These are phyloP conservation scores for Metarhizium sp. DNA, from an alignment of 2,329 filamentous ascomycete genomes.

Conservation along the genomic window DNA sequence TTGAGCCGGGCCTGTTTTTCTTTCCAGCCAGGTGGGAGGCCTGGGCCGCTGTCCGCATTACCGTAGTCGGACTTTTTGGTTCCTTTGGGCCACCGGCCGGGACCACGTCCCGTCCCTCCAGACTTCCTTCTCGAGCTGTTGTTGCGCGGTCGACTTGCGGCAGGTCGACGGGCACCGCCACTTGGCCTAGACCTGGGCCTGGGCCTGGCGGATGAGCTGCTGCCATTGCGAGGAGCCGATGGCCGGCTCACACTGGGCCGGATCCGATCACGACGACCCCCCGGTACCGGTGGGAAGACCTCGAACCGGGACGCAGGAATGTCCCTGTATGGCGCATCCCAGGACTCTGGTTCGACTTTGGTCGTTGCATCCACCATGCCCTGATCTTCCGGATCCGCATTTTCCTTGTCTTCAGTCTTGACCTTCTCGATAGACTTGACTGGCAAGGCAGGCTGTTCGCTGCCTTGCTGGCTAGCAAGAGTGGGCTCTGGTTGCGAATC, in stretches of 20 bases:
- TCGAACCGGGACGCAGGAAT: constrained; percentile 68
- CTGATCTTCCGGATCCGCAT: constrained; percentile 15
- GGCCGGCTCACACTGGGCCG: constrained; percentile 32
- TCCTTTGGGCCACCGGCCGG: constrained; percentile 58
- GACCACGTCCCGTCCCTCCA: constrained; percentile 54
- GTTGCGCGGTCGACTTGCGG: constrained; percentile 30
- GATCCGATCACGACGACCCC: constrained; percentile 38
- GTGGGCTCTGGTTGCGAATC: constrained; percentile 4
- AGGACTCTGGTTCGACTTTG: constrained; percentile 22
- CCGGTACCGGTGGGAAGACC: constrained; percentile 59
- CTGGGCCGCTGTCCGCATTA: constrained; percentile 55
- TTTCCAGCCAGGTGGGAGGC: constrained; percentile 49
- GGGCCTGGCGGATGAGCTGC: constrained; percentile 27
- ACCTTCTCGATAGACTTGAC: constrained; percentile 21
- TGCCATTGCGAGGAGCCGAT: constrained; percentile 22
- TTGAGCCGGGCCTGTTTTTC: constrained; percentile 18
- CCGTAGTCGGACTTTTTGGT: constrained; percentile 61
- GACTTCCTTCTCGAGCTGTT: constrained; percentile 40
- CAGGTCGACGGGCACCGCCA: constrained; percentile 20
- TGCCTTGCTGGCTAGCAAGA: constrained; percentile 4
- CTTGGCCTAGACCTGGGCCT: constrained; percentile 28
- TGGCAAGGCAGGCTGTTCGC: constrained; percentile 13
- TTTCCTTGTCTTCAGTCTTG: constrained; percentile 22
- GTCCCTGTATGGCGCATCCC: constrained; percentile 38
- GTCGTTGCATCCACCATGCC: constrained; percentile 16